Evolutionary conservation across 345 rosid species (phyloP).

Genomic region (Odontarrhena argentea): DNA sequence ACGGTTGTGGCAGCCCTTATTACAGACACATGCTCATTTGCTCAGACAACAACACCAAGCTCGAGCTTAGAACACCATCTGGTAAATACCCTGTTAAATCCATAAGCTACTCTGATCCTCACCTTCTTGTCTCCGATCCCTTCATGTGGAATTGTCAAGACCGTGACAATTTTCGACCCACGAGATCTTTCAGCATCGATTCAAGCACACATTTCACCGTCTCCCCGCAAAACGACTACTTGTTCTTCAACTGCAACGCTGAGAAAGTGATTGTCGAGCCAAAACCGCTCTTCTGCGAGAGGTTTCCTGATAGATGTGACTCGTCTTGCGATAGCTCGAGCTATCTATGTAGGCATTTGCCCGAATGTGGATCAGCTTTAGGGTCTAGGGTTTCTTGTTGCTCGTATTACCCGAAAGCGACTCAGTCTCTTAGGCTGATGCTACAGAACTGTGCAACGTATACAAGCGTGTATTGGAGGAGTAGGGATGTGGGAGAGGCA

Average conservation of each 20-base stretch:
- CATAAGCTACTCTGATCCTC: slow-evolving; percentile 84
- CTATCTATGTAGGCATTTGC: slow-evolving; percentile 87
- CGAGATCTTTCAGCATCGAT: slow-evolving; percentile 85
- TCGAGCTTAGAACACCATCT: slow-evolving; percentile 82
- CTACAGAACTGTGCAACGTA: slow-evolving; percentile 76
- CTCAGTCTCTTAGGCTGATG: slow-evolving; percentile 85
- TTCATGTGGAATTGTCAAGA: slow-evolving; percentile 90
- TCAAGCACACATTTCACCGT: slow-evolving; percentile 77
- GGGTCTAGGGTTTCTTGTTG: slow-evolving; percentile 67
- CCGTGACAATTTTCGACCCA: slow-evolving; percentile 63
- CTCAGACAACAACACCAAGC: slow-evolving; percentile 53
- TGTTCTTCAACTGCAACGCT: slow-evolving; percentile 84
- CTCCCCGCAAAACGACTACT: slow-evolving; percentile 81
- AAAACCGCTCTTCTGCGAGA: slow-evolving; percentile 78
- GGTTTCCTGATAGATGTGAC: slow-evolving; percentile 85
- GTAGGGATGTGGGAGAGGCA: slow-evolving; percentile 43
- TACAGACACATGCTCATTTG: slow-evolving; percentile 81
- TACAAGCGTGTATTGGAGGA: slow-evolving; percentile 87
- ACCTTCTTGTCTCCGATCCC: slow-evolving; percentile 68
- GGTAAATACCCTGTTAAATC: slow-evolving; percentile 68
- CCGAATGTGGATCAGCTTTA: slow-evolving; percentile 58
- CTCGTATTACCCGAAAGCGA: slow-evolving; percentile 79
- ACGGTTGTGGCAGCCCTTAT: slow-evolving; percentile 89
- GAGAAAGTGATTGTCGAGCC: slow-evolving; percentile 75
- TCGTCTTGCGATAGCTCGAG: slow-evolving; percentile 89